Evolutionary conservation across 805 yeast genomes (phyloP), one percentile per base, ranked within the genome.

Genomic region (Kazachstania kunashirensis): DNA sequence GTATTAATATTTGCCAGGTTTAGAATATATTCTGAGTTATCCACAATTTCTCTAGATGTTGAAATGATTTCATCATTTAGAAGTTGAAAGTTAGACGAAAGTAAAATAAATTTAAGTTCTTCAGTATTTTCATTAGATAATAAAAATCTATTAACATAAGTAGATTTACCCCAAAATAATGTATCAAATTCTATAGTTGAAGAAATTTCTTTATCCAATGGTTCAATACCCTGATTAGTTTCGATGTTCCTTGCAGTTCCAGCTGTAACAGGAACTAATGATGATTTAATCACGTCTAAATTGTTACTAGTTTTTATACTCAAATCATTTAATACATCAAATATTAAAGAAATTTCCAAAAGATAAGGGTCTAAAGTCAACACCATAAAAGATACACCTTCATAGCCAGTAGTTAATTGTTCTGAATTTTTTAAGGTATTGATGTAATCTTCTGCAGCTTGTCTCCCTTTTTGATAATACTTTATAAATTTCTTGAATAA

Each of bases 311-410:
- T 16, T 13, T 33, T 39, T 3, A 17, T 18, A 12, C 33, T 17
- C 23, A 53, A 31, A 13, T 55, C 54, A 18, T 41, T 42, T 14
- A 67, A 40, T 10, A 66, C 64, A 40, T 67, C 71, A 31, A 63
- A 58, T 46, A 63, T 57, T 37, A 63, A 31, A 12, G 77, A 66
- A 32, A 73, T 52, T 44, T 68, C 73, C 8, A 66, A 41, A 2
- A 79, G 66, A 29, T 74, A 66, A 13, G 66, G 68, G 34, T 70
- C 65, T 19, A 76, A 54, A 50, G 70, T 70, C 15, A 73, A 52
- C 36, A 66, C 68, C 28, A 66, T 59, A 45, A 76, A 74, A 0
- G 78, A 68, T 9, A 54, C 40, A 17, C 66, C 63, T 2, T 66
- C 66, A 44, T 71, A 67, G 1, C 61, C 61, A 2, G 40, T 39